Evolutionary conservation across 1,139 yeast species (phyloP).

Genomic region (Groenewaldozyma sp.): DNA sequence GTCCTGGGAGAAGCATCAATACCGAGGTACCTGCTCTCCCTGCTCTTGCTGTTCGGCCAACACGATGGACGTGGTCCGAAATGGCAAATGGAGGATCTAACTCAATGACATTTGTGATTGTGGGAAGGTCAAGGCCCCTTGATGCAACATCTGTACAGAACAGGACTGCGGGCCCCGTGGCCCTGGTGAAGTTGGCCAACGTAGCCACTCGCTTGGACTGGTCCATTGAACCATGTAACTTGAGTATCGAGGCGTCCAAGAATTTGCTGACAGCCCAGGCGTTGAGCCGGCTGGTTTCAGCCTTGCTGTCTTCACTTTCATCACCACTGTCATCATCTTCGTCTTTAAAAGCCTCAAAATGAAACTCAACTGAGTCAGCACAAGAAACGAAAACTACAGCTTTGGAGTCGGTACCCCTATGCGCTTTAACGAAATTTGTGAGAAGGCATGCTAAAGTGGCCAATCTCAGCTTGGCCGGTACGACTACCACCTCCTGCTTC

Average conservation of each 20-base stretch:
- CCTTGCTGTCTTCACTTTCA: slow-evolving; percentile 15
- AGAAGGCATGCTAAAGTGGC: slow-evolving; percentile 69
- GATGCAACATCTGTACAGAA: slow-evolving; percentile 92
- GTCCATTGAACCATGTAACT: slow-evolving; percentile 81
- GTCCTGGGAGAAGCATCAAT: slow-evolving; percentile 75
- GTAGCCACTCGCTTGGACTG: slow-evolving; percentile 79
- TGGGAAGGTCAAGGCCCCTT: slow-evolving; percentile 77
- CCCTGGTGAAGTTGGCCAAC: slow-evolving; percentile 45
- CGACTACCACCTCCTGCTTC: slow-evolving; percentile 63
- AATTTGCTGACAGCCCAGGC: background rate
- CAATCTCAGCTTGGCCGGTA: slow-evolving; percentile 83
- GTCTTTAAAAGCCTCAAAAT: slow-evolving; percentile 51
- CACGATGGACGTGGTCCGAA: slow-evolving; percentile 88
- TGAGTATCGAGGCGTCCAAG: slow-evolving; percentile 19
- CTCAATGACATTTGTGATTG: slow-evolving; percentile 70
- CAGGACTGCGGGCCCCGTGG: slow-evolving; percentile 46
- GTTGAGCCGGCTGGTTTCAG: slow-evolving; percentile 19
- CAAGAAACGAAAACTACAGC: slow-evolving; percentile 87
- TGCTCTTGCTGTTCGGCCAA: slow-evolving; percentile 96
- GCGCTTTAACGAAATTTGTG: slow-evolving; percentile 35
- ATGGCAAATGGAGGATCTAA: slow-evolving; percentile 90
- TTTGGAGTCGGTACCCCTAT: slow-evolving; percentile 34
- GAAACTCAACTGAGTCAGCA: slow-evolving; percentile 91
- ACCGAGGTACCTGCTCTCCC: slow-evolving; percentile 64
- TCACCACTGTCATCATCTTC: slow-evolving; percentile 24